These are phyloP conservation scores for Vitis rupestris DNA, from an alignment of 164 flowering plant genomes.

Conservation along the genomic window DNA sequence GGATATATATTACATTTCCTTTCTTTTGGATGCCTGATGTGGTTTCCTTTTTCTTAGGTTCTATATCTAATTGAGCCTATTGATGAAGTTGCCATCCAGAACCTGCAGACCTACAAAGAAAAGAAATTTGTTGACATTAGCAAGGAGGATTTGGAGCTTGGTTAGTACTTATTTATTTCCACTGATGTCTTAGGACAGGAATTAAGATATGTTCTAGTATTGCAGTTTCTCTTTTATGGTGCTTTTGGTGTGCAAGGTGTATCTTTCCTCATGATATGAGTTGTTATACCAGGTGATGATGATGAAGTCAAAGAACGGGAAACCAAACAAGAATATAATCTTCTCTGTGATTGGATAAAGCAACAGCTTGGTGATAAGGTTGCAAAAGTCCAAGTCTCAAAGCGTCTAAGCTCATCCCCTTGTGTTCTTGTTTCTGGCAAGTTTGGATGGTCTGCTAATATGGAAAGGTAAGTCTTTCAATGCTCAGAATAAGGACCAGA, in stretches of 20 bases:
- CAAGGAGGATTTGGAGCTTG: conserved; percentile 96
- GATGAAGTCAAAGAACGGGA: conserved; percentile 94
- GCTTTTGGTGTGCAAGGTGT: neutral
- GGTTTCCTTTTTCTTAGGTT: conserved; percentile 43
- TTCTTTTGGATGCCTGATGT: conserved; percentile 8
- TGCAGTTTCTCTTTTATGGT: neutral
- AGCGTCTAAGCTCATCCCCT: conserved; percentile 90
- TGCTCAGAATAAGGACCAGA: neutral
- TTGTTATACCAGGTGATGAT: conserved; percentile 65
- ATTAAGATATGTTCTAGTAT: neutral
- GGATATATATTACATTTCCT: too few relatives aligned
- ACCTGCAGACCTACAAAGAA: conserved; percentile 91
- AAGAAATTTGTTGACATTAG: conserved; percentile 98
- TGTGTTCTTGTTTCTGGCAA: conserved; percentile 99
- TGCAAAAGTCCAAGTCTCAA: conserved; percentile 93
- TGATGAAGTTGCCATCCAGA: conserved; percentile 97
- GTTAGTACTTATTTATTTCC: conserved; percentile 36
- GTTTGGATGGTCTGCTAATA: conserved; percentile 99
- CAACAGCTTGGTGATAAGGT: conserved; percentile 97
- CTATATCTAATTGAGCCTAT: conserved; percentile 90
- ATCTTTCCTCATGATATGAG: neutral
- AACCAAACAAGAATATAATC: conserved; percentile 70
- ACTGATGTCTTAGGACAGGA: too few relatives aligned
- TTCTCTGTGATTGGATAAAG: conserved; percentile 95
- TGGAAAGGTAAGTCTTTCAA: conserved; percentile 74